Percentiles rank a stretch among this genome's conserved stretches.
Evolutionary conservation across 441 rosid species (phyloP).

Genomic region (Gossypium schwendimanii): DNA sequence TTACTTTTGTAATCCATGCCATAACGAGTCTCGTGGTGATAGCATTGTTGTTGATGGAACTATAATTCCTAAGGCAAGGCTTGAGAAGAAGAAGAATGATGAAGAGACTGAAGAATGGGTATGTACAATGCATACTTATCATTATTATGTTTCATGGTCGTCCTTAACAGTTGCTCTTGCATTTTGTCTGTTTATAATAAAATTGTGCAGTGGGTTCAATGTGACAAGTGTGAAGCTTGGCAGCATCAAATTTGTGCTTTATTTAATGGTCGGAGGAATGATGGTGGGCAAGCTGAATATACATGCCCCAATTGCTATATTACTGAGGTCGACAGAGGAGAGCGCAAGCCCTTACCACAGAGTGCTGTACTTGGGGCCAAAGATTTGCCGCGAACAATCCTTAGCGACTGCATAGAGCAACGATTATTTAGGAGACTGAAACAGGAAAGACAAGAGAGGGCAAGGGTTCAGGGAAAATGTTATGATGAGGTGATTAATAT

Average conservation of each 20-base stretch:
- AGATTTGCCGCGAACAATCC: conserved; percentile 87
- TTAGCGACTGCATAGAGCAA: conserved; percentile 95
- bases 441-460: conserved; percentile 84
- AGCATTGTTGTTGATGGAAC: conserved; percentile 66
- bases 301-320: conserved; percentile 98
- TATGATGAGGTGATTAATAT: conserved; percentile 72
- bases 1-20: conserved; percentile 92
- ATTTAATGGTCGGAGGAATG: conserved; percentile 96
- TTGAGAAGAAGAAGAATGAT: conserved; percentile 97
- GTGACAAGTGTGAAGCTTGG: conserved; percentile 99
- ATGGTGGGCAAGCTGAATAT: conserved; percentile 98
- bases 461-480: conserved; percentile 74
- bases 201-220: conserved; percentile 93
- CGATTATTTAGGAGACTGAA: conserved; percentile 70
- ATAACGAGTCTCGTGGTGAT: conserved; percentile 96
- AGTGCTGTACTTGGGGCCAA: conserved; percentile 99
- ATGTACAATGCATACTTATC: conserved; percentile 12
- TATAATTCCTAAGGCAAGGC: conserved; percentile 65
- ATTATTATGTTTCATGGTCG: conserved; percentile 9
- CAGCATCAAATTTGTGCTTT: conserved; percentile 99
- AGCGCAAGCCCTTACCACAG: conserved; percentile 86
- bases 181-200: conserved; percentile 16
- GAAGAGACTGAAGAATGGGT: conserved; percentile 99
- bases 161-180: conserved; percentile 11
- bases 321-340: conserved; percentile 77